A percentile compares a stretch with the other conserved stretches of the same genome.
Evolutionary conservation across 441 rosid genomes (phyloP).

Genomic region (Rhodomyrtus psidioides): DNA sequence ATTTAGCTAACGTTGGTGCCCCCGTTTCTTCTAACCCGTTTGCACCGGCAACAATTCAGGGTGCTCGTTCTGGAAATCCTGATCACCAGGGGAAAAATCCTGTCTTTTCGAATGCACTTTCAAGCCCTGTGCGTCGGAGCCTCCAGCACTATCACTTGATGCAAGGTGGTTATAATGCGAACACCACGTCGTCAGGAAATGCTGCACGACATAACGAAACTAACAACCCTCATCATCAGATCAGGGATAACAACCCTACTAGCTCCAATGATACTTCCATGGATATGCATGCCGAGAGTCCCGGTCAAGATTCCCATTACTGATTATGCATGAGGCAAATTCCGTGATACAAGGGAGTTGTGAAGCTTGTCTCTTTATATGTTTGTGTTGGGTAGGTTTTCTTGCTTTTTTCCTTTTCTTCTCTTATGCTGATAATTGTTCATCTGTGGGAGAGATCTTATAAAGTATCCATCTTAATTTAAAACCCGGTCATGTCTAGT

Average conservation of each 20-base stretch:
- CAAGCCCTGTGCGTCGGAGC: slow-evolving; percentile 60
- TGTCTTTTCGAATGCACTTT: slow-evolving; percentile 43
- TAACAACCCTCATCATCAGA: slow-evolving; percentile 17
- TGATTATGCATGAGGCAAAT: not conserved
- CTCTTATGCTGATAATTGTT: not conserved
- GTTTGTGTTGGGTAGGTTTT: not conserved
- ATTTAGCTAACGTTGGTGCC: slow-evolving; percentile 10
- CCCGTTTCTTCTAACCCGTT: slow-evolving; percentile 26
- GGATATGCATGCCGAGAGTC: slow-evolving; percentile 42
- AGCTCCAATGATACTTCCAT: slow-evolving; percentile 22
- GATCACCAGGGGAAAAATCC: slow-evolving; percentile 35
- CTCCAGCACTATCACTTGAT: slow-evolving; percentile 45
- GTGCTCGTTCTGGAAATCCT: slow-evolving; percentile 15
- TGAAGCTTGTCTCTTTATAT: not conserved
- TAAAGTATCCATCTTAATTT: not conserved
- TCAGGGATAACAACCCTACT: slow-evolving; percentile 23
- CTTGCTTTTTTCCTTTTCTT: not conserved
- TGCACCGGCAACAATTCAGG: slow-evolving; percentile 17
- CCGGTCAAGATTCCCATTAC: slow-evolving; percentile 21
- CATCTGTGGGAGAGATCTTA: not conserved
- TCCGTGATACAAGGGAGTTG: not conserved
- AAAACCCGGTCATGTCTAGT: not conserved
- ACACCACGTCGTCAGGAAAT: slow-evolving; percentile 9
- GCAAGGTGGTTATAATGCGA: slow-evolving; percentile 15
- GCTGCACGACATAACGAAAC: slow-evolving; percentile 21